phyloP scores from a whole-genome alignment of 2,329 filamentous ascomycete species.

The Botrytis squamosa region DNA sequence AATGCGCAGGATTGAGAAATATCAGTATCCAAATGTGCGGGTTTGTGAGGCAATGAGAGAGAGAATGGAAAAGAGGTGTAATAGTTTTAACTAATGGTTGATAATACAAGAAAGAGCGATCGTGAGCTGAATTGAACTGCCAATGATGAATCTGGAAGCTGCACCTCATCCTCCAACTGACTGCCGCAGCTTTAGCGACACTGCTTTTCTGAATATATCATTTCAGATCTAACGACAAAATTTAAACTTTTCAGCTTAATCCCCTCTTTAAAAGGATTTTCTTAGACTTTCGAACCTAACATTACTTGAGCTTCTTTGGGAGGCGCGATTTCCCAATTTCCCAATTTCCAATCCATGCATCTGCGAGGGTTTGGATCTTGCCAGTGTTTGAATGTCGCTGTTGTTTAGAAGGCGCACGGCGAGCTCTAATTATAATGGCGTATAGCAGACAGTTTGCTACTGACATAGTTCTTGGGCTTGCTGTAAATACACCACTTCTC shows the following conservation, averaged over 20 bases:
- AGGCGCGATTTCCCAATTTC: neutral
- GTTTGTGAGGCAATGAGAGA: neutral
- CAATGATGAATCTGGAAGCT: neutral
- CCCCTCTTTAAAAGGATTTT: neutral
- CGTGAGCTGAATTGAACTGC: neutral
- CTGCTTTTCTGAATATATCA: neutral
- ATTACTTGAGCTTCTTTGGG: neutral
- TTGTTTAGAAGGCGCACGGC: neutral
- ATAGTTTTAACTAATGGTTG: neutral
- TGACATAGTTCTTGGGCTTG: neutral
- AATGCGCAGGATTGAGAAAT: neutral
- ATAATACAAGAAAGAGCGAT: neutral
- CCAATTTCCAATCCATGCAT: neutral
- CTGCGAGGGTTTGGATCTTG: neutral
- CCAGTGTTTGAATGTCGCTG: neutral
- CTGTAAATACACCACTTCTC: neutral
- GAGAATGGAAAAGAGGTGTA: neutral
- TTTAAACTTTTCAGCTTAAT: neutral
- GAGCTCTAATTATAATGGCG: neutral
- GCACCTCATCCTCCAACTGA: neutral
- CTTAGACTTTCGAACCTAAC: neutral
- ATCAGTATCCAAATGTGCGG: slow-evolving; percentile 11
- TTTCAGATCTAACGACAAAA: neutral
- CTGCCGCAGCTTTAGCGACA: neutral
- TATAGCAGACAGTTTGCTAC: neutral